A percentile compares a stretch with the other conserved stretches of the same genome.
Conservation (phyloP, 352 stramenopile genomes). For the Pythium guiyangense region DNA sequence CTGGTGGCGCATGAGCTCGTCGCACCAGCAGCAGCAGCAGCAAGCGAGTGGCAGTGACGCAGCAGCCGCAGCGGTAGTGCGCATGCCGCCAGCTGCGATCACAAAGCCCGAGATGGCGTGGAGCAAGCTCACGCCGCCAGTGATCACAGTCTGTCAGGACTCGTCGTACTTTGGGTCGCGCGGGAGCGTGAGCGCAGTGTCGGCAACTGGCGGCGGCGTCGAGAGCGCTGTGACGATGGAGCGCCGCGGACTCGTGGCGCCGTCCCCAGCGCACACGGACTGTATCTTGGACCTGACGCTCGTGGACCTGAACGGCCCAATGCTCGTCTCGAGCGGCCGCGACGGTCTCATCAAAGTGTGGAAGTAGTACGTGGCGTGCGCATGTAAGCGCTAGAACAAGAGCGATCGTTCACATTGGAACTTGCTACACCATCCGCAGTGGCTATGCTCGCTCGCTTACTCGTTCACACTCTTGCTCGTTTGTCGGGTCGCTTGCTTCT, state of each 20-base stretch:
- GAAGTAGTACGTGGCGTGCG: conserved; percentile 47
- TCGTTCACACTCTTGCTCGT: too few relatives aligned
- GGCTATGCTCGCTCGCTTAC: too few relatives aligned
- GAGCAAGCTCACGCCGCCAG: conserved; percentile 78
- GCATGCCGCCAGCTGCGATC: conserved; percentile 24
- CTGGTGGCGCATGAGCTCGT: conserved; percentile 83
- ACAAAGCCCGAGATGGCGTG: conserved; percentile 85
- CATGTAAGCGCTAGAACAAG: neutral
- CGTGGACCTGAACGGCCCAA: conserved; percentile 87
- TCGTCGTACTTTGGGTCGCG: conserved; percentile 61
- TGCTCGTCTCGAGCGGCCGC: conserved; percentile 91
- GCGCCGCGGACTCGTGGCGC: conserved; percentile 79
- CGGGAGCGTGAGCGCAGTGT: conserved; percentile 36
- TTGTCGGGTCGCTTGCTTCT: too few relatives aligned
- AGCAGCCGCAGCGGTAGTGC: conserved; percentile 2
- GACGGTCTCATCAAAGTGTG: conserved; percentile 97
- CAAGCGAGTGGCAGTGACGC: conserved; percentile 23
- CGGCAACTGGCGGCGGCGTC: conserved; percentile 48
- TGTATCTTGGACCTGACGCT: conserved; percentile 95
- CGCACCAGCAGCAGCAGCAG: conserved; percentile 15
- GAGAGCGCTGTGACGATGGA: conserved; percentile 81
- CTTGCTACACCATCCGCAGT: too few relatives aligned
- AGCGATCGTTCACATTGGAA: neutral
- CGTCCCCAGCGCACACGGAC: conserved; percentile 90
- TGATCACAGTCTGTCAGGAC: conserved; percentile 85